Percentiles rank a stretch among this genome's conserved stretches.
These are phyloP conservation scores for Penicillium cataractarum DNA, from an alignment of 495 filamentous ascomycete species.

Conservation along the genomic window DNA sequence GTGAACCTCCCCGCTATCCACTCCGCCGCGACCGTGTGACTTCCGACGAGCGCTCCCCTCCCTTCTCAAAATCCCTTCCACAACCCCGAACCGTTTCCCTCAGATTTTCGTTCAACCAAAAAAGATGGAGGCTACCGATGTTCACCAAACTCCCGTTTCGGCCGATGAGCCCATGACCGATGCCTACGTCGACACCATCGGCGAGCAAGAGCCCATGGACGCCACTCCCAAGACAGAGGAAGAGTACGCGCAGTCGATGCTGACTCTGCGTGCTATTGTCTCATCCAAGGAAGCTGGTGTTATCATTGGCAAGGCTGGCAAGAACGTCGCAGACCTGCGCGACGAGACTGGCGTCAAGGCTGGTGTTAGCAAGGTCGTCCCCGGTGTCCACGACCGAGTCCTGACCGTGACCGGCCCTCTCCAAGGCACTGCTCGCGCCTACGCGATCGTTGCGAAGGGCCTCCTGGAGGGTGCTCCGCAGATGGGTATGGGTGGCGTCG, in stretches of 20 bases:
- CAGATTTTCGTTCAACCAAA: slow-evolving; percentile 10
- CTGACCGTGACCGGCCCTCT: slow-evolving; percentile 90
- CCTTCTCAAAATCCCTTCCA: slow-evolving; percentile 16
- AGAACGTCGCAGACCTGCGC: slow-evolving; percentile 96
- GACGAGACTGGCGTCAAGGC: slow-evolving; percentile 98
- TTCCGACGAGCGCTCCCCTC: slow-evolving; percentile 15
- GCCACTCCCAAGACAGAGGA: slow-evolving; percentile 84
- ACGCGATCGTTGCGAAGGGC: slow-evolving; percentile 88
- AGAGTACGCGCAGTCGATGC: slow-evolving; percentile 86
- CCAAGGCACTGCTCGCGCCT: slow-evolving; percentile 84
- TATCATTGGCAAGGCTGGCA: slow-evolving; percentile 97
- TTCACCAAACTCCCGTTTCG: slow-evolving; percentile 45
- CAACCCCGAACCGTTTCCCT: slow-evolving; percentile 8
- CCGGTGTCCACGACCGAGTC: slow-evolving; percentile 94
- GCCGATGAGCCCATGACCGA: slow-evolving; percentile 53
- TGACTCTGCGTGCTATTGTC: slow-evolving; percentile 96
- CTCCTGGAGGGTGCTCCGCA: slow-evolving; percentile 90
- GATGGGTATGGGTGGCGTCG: slow-evolving; percentile 90
- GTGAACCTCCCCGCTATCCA: slow-evolving; percentile 21
- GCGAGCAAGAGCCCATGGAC: slow-evolving; percentile 66
- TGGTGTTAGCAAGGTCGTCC: slow-evolving; percentile 97
- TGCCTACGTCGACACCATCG: slow-evolving; percentile 50
- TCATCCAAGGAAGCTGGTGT: slow-evolving; percentile 98
- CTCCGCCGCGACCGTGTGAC: slow-evolving; percentile 29
- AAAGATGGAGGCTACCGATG: slow-evolving; percentile 53